Evolutionary conservation across 139 green algal species (phyloP), one percentile per base, ranked within the genome.

Genomic region (Volvox reticuliferus): DNA sequence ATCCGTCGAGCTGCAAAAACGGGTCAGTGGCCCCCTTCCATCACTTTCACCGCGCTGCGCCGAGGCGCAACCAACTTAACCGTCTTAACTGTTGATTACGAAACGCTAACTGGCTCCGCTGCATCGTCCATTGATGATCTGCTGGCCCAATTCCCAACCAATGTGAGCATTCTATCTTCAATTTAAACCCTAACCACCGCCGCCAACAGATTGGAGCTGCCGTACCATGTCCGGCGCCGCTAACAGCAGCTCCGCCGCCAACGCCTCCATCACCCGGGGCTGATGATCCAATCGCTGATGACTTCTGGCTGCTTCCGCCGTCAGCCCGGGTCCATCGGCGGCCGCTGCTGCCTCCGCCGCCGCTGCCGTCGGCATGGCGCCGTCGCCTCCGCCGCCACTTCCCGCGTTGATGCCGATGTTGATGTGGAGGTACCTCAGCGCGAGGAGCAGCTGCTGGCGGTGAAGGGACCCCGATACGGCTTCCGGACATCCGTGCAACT

Each of bases 401-500:
- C 30, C 36, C 65, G 6, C 67, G 16, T 33, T 37, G 50, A 44
- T 77, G 81, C 76, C 33, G 30, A 82, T 82, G 12, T 21, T 26
- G 76, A 73, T 13, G 37, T 55, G n/a, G 20, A 71, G 18, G 69
- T 61, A 71, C 44, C 69, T 71, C 33, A 91, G 86, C 19, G 35
- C 75, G 20, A 87, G 33, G 62, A 86, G 55, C 81, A 92, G 91
- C 87, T 93, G 91, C 71, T 87, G 71, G 28, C 91, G 87, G 73
- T 93, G 91, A 28, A 82, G 50, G 5, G 87, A 86, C 28, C 91
- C 91, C 20, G 65, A 82, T 12, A 93, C 86, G 33, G 50, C 90
- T 5, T 22, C 21, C 3, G 91, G 91, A 82, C 65, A 87, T 36
- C 73, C 80, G 37, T 91, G 86, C 26, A 69, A 35, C 26, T 69